Evolutionary conservation across 805 yeast species (phyloP).

Genomic region (Teunomyces aglyptinius): DNA sequence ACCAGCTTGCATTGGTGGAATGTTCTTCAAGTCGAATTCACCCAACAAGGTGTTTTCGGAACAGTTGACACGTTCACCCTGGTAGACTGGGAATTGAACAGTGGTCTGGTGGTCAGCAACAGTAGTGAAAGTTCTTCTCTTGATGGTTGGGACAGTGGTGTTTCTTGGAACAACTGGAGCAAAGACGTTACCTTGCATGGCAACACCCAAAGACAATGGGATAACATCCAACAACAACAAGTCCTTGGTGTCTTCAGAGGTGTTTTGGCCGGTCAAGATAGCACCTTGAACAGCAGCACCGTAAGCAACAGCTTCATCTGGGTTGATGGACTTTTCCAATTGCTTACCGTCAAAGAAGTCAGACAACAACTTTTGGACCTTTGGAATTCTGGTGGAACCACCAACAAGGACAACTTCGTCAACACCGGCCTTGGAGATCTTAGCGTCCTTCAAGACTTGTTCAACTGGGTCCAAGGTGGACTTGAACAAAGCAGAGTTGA

Average conservation of each 20-base stretch:
- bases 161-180: conserved; percentile 53
- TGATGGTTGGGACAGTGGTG: conserved; percentile 51
- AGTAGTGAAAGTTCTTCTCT: conserved; percentile 52
- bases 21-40: conserved; percentile 51
- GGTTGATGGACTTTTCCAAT: conserved; percentile 49
- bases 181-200: conserved; percentile 51
- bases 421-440: conserved; percentile 39
- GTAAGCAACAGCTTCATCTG: conserved; percentile 52
- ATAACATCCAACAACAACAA: conserved; percentile 50
- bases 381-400: conserved; percentile 54
- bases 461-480: conserved; percentile 51
- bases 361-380: conserved; percentile 49
- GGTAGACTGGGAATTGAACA: conserved; percentile 51
- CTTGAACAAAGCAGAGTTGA: conserved; percentile 49
- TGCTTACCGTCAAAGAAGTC: conserved; percentile 52
- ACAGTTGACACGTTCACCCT: conserved; percentile 53
- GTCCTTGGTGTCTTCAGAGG: conserved; percentile 50
- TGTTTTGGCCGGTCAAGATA: conserved; percentile 49
- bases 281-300: conserved; percentile 55
- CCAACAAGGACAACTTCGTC: conserved; percentile 51
- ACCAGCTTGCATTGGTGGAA: conserved; percentile 51
- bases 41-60: conserved; percentile 50
- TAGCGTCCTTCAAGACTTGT: conserved; percentile 49
- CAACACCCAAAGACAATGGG: conserved; percentile 51
- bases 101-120: conserved; percentile 52